Evolutionary conservation across 306 rosid species (phyloP).

Genomic region (Oemleria cerasiformis): DNA sequence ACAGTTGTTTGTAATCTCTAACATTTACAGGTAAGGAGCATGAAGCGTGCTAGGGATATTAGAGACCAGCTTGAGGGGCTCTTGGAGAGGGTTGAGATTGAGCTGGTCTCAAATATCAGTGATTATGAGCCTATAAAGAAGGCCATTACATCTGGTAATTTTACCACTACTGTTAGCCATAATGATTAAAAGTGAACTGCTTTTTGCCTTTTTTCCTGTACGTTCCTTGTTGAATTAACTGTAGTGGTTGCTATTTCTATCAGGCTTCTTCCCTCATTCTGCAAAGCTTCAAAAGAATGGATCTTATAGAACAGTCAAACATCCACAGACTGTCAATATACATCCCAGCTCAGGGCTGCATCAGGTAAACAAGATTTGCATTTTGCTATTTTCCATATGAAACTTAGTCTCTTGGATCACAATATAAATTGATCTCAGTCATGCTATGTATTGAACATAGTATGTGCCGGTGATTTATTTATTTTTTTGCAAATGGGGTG

Average conservation of each 20-base stretch:
- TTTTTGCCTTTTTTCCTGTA: neutral
- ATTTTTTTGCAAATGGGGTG: neutral
- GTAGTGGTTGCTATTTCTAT: constrained; percentile 10
- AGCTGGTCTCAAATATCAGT: constrained; percentile 50
- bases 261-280: constrained; percentile 88
- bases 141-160: constrained; percentile 80
- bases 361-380: constrained; percentile 42
- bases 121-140: constrained; percentile 81
- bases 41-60: constrained; percentile 93
- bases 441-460: neutral
- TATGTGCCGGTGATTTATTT: neutral
- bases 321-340: constrained; percentile 85
- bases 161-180: neutral
- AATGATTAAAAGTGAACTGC: neutral
- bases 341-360: constrained; percentile 94
- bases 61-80: constrained; percentile 96
- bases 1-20: constrained; percentile 6
- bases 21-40: constrained; percentile 72
- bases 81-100: constrained; percentile 90
- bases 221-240: constrained; percentile 19
- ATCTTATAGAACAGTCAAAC: constrained; percentile 72
- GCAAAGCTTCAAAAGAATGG: constrained; percentile 81
- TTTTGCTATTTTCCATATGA: neutral
- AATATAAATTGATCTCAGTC: neutral
- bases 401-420: neutral